phyloP scores from a whole-genome alignment of 257 asterid genomes.

The Capsicum chinense region DNA sequence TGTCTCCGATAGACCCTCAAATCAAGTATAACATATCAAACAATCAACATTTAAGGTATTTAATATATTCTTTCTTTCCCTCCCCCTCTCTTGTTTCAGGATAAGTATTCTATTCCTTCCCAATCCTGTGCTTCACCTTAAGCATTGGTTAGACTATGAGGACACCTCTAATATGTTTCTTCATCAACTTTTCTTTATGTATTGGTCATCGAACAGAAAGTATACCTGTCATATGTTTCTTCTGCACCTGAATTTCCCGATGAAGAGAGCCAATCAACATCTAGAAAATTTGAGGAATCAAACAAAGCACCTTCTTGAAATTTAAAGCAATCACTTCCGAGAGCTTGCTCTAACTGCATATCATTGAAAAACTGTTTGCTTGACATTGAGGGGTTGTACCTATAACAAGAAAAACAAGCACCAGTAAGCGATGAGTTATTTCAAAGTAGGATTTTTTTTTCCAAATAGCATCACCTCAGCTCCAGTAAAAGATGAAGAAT shows the following conservation, averaged over 20 bases:
- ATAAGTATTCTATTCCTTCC: too few species aligned
- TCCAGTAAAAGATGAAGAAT: not conserved
- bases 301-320: slow-evolving; percentile 34
- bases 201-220: not conserved
- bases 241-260: slow-evolving; percentile 89
- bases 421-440: not conserved
- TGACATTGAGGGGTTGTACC: slow-evolving; percentile 71
- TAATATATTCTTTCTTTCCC: too few species aligned
- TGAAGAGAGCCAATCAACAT: slow-evolving; percentile 81
- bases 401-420: slow-evolving; percentile 29
- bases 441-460: not conserved
- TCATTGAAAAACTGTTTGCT: slow-evolving; percentile 56
- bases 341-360: slow-evolving; percentile 46
- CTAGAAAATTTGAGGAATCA: slow-evolving; percentile 75
- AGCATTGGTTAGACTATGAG: too few species aligned
- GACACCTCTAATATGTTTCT: too few species aligned
- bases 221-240: slow-evolving; percentile 73
- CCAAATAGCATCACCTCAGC: not conserved
- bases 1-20: too few species aligned
- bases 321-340: slow-evolving; percentile 40
- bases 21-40: too few species aligned
- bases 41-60: too few species aligned
- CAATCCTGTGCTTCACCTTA: too few species aligned
- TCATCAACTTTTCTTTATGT: too few species aligned
- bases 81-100: too few species aligned